Base-by-base conservation (phyloP, 257 asterid species). In the Nicotiana paniculata region DNA sequence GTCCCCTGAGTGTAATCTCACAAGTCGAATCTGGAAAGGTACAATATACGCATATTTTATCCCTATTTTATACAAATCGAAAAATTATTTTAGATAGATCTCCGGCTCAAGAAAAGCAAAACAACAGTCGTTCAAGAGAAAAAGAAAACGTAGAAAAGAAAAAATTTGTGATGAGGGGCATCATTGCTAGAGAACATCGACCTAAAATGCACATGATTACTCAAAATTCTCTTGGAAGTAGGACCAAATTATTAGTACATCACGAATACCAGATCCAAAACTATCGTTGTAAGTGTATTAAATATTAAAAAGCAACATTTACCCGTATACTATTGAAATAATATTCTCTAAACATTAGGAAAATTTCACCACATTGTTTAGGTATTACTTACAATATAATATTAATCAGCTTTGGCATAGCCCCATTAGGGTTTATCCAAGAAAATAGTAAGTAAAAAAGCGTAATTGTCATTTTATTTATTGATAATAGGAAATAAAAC, bases 121-220 rank as follows among this genome's bases (percentile, higher is more conserved):
- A 43, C 3, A 0, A 43, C 11, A 43, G 0, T 11, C 0, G 12
- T 9, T 43, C 12, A 0, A 43, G 9, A 32, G 66, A 8, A 26
- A 26, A 43, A 33, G 17, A 62, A 12, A 30, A n/a, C 16, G 11
- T 4, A 46, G 17, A 7, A 33, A 37, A 12, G 30, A 13, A 63
- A 51, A 81, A 72, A 46, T 16, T 4, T 26, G 58, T 53, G 70
- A 85, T 43, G 82, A 79, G 72, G 57, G 43, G 51, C 76, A 43
- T 79, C 62, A 63, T 79, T 79, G 48, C 76, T 24, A 63, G 82
- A 79, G 63, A 79, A 79, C 76, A 79, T 61, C 46, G 4, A n/a
- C 82, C 76, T 79, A 79, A 63, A 79, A 79, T 62, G 82, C 61
- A 79, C 82, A 79, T 63, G 82, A 43, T 53, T 58, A 33, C 82